Percentiles rank a stretch among this genome's conserved stretches.
Conservation (phyloP, 805 yeast species). For the Monosporozyma unispora region DNA sequence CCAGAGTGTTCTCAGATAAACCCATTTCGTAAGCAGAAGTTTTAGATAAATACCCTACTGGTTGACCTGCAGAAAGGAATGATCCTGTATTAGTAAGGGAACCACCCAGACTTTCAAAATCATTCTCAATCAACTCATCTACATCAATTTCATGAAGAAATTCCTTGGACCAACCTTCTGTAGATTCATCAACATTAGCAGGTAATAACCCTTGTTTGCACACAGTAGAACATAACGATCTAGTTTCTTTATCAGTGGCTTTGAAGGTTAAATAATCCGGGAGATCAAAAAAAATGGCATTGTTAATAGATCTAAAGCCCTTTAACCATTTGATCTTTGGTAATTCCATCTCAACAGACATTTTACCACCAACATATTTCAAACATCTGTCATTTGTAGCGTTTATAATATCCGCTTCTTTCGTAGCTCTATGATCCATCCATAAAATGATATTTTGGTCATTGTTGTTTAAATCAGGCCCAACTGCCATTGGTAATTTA, state of each 20-base stretch:
- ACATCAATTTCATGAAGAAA: conserved; percentile 63
- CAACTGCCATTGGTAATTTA: conserved; percentile 75
- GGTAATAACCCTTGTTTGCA: conserved; percentile 96
- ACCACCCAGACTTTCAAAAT: conserved; percentile 79
- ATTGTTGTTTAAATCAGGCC: conserved; percentile 71
- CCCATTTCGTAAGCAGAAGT: conserved; percentile 78
- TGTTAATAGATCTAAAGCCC: conserved; percentile 58
- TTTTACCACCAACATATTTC: conserved; percentile 91
- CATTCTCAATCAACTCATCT: conserved; percentile 66
- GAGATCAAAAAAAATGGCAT: conserved; percentile 79
- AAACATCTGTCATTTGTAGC: conserved; percentile 69
- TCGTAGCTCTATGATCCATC: conserved; percentile 96
- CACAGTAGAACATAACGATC: conserved; percentile 83
- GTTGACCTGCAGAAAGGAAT: conserved; percentile 82
- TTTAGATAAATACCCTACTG: conserved; percentile 62
- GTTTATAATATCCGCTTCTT: conserved; percentile 74
- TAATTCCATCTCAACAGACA: conserved; percentile 97
- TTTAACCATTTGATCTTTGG: conserved; percentile 97
- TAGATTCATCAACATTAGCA: conserved; percentile 77
- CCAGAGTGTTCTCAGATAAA: conserved; percentile 66
- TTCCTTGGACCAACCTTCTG: conserved; percentile 82
- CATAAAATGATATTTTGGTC: conserved; percentile 83
- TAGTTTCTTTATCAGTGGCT: conserved; percentile 80
- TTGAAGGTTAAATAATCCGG: conserved; percentile 87
- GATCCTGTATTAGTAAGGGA: conserved; percentile 37